A percentile compares a stretch with the other conserved stretches of the same genome.
Conservation (phyloP, 2,329 filamentous ascomycete species). For the Juglanconis oblonga region DNA sequence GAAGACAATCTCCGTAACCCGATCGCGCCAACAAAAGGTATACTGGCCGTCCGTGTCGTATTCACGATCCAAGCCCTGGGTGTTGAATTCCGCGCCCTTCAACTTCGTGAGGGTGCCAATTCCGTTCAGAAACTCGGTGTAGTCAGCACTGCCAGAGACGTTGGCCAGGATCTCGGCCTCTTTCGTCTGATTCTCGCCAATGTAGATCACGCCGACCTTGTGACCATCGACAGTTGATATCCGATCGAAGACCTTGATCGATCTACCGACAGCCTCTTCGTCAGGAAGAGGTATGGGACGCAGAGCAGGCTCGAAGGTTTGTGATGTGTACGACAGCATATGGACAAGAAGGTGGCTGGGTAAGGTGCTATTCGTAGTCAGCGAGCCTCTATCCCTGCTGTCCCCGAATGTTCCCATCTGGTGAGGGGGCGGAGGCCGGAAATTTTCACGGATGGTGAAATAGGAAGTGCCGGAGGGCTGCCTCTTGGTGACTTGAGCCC, state of each 20-base stretch:
- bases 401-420: slow-evolving; percentile 48
- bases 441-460: slow-evolving; percentile 58
- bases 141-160: slow-evolving; percentile 80
- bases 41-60: slow-evolving; percentile 80
- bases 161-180: slow-evolving; percentile 87
- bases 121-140: slow-evolving; percentile 77
- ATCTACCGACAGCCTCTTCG: slow-evolving; percentile 67
- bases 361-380: slow-evolving; percentile 59
- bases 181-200: slow-evolving; percentile 78
- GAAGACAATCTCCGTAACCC: slow-evolving; percentile 92
- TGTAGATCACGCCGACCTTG: slow-evolving; percentile 92
- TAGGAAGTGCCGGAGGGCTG: slow-evolving; percentile 67
- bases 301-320: slow-evolving; percentile 50
- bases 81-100: slow-evolving; percentile 83
- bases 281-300: slow-evolving; percentile 74
- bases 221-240: slow-evolving; percentile 90
- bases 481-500: slow-evolving; percentile 68
- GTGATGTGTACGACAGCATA: slow-evolving; percentile 61
- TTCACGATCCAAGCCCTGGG: slow-evolving; percentile 80
- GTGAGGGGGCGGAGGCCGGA: slow-evolving; percentile 55
- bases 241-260: slow-evolving; percentile 78
- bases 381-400: slow-evolving; percentile 47
- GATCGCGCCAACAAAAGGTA: slow-evolving; percentile 91
- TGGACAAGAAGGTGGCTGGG: slow-evolving; percentile 73
- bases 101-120: slow-evolving; percentile 80